Percentiles rank a stretch among this genome's conserved stretches.
phyloP scores from a whole-genome alignment of 306 rosid genomes.

The Pueraria montana region DNA sequence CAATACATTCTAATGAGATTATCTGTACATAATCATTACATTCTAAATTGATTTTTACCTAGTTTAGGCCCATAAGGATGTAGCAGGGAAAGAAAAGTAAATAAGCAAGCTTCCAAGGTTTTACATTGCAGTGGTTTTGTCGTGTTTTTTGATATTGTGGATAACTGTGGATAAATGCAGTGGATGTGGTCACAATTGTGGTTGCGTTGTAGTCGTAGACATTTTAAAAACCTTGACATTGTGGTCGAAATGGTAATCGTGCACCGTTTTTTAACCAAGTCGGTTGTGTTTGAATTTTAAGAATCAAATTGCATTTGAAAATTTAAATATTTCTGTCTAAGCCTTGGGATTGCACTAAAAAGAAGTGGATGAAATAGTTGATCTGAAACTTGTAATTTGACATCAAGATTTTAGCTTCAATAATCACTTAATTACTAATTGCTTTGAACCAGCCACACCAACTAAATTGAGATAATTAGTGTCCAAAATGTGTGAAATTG shows the following conservation, averaged over 20 bases:
- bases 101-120: not conserved
- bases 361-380: not conserved
- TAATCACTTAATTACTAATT: no score
- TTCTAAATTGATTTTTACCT: not conserved
- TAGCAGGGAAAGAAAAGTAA: not conserved
- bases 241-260: no score
- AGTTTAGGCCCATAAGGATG: slow-evolving; percentile 3
- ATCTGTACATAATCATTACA: no score
- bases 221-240: no score
- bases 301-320: not conserved
- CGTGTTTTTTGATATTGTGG: not conserved
- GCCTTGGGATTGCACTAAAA: not conserved
- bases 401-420: no score
- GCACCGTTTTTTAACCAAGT: no score
- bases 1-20: not conserved
- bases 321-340: not conserved
- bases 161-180: no score
- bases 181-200: not conserved
- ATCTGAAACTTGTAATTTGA: not conserved
- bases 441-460: no score
- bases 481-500: no score
- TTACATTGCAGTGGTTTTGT: no score
- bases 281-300: not conserved
- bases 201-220: no score
- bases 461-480: no score